Base-by-base conservation (phyloP, 2,329 filamentous ascomycete genomes). In the Stemphylium beticola region DNA sequence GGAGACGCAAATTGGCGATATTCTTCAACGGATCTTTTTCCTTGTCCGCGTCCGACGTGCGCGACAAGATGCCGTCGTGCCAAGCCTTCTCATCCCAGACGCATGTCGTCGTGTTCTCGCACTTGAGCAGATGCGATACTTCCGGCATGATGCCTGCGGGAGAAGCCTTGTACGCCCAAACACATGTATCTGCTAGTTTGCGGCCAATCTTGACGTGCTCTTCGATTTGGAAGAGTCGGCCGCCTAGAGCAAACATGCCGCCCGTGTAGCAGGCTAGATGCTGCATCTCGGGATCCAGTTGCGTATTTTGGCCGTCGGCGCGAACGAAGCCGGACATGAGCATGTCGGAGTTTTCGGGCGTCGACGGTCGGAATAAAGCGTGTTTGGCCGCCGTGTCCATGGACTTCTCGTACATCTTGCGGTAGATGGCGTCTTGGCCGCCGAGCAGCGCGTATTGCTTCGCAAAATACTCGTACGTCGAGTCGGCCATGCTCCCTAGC, bases 71-170 rank as follows among this genome's bases (percentile, higher is more conserved):
- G n/a, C 69, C 76, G 2, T 77, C 74, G 52, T 78, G 76, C 78
- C 83, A 86, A 14, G 68, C 67, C 2, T 77, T 76, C 58, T 85
- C 80, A 57, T 85, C 76, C 84, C 84, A 87, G 11, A 72, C 67
- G 61, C 85, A 87, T 50, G 68, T 40, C 42, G 68, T 68, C 18
- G 55, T 60, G 39, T 67, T 68, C 10, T 65, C 55, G 66, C 85
- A 87, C 4, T 81, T 77, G 14, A 83, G 66, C 38, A 86, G 74
- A 31, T 79, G 73, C 62, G 85, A 85, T 41, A 77, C 71, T 66
- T 87, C 85, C 1, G 85, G 84, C 85, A 87, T 87, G 54, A 87
- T 82, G 4, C 85, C 84, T 2, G 81, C 76, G 1, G 81, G 80
- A 4, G 82, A 81, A 9, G 79, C 75, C 58, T 82, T 79, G 68